Evolutionary conservation across 192 early-diverging fungal species (phyloP).

Genomic region (Backusella tuberculispora): DNA sequence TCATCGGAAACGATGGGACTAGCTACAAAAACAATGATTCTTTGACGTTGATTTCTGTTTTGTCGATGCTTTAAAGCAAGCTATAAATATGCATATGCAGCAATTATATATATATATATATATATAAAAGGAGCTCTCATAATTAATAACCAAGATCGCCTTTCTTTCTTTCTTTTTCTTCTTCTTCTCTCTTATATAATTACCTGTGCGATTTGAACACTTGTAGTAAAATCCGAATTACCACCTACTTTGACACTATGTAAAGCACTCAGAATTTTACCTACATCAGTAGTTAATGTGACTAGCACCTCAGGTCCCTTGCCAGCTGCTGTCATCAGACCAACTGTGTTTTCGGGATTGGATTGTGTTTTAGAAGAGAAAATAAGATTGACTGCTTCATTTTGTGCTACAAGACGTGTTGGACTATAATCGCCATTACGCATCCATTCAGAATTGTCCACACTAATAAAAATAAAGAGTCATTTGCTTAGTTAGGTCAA

Average conservation of each 20-base stretch:
- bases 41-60: constrained; percentile 93
- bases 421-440: constrained; percentile 98
- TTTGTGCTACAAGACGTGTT: constrained; percentile 90
- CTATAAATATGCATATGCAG: constrained; percentile 32
- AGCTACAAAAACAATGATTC: constrained; percentile 93
- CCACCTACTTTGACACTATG: constrained; percentile 82
- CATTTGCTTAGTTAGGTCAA: not conserved
- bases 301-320: constrained; percentile 95
- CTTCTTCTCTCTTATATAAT: not conserved
- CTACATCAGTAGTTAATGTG: constrained; percentile 87
- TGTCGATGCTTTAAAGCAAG: constrained; percentile 96
- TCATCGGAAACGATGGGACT: constrained; percentile 87
- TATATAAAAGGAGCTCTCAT: not conserved
- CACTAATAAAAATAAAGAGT: constrained; percentile 38
- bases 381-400: constrained; percentile 89
- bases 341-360: constrained; percentile 97
- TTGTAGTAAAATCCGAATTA: constrained; percentile 74
- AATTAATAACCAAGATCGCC: not conserved
- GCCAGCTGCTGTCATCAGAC: constrained; percentile 93
- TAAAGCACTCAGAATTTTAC: constrained; percentile 86
- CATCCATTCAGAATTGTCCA: constrained; percentile 99
- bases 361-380: constrained; percentile 88
- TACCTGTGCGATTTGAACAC: constrained; percentile 96
- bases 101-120: not conserved
- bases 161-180: not conserved